Evolutionary conservation across 2,329 filamentous ascomycete species (phyloP), one percentile per base, ranked within the genome.

Genomic region (Apiospora marii): DNA sequence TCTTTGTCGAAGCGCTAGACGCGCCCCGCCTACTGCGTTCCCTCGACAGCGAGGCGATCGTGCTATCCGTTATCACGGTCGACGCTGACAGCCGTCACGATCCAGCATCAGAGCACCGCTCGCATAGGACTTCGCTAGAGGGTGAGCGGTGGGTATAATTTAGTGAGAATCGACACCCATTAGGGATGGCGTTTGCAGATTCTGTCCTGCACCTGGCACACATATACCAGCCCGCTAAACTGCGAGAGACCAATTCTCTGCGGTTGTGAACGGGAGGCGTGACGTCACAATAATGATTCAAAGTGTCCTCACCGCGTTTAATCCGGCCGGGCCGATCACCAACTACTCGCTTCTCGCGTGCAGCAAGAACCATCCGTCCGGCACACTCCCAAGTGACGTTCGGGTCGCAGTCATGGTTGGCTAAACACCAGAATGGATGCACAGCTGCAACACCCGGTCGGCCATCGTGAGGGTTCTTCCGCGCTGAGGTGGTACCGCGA

Each of bases 311-410:
- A 5, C 93, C 95, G 69, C 90, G 89, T 78, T 87, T 90, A 76
- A 98, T 91, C 0, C 93, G 93, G 0, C 88, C 88, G 1, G 83
- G 81, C 1, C 77, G 77, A 51, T 81, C 77, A 80, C 87, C 88
- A 7, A 88, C 83, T 5, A 92, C 85, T 48, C 90, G 85, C 74
- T 87, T 84, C 74, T 90, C 85, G 68, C 91, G 85, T 1, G 90
- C 89, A 85, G 86, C 90, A 73, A 96, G 89, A 48, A 90, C 88
- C 88, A 96, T 95, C 70, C 88, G 88, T 0, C 93, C 93, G 41
- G 92, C 91, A 94, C 95, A 98, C 79, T 97, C 94, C 96, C 96
- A 99, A 4, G 90, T 90, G 51, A 98, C 95, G 81, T 98, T 98
- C 13, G 96, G 96, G 80, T 98, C 92, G 83, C 96, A 99, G 81